These are phyloP conservation scores for Fusarium avenaceum DNA, from an alignment of 2,329 filamentous ascomycete genomes.

Conservation along the genomic window DNA sequence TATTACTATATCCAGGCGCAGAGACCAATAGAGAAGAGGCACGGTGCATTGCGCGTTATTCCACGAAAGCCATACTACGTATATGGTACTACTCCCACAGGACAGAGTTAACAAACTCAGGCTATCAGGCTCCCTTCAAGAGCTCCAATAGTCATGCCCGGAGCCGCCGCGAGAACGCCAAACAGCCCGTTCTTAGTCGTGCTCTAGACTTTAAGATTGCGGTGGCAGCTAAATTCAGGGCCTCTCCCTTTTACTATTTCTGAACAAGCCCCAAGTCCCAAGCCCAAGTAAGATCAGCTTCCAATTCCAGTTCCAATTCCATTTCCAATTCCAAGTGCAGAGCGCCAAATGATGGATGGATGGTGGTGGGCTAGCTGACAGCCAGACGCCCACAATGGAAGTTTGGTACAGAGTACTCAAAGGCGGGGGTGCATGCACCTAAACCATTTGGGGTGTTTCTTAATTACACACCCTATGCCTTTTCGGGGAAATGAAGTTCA, in stretches of 20 bases:
- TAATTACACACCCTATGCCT: slow-evolving; percentile 39
- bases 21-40: slow-evolving; percentile 17
- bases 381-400: slow-evolving; percentile 21
- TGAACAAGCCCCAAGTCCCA: slow-evolving; percentile 11
- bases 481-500: slow-evolving; percentile 24
- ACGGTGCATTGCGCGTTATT: slow-evolving; percentile 23
- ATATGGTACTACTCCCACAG: not conserved
- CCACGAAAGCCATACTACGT: slow-evolving; percentile 18
- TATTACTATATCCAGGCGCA: slow-evolving; percentile 1
- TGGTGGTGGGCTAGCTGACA: slow-evolving; percentile 43
- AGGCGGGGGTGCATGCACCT: slow-evolving; percentile 39
- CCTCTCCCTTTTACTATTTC: slow-evolving; percentile 27
- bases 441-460: slow-evolving; percentile 37
- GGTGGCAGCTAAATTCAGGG: slow-evolving; percentile 46
- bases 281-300: not conserved
- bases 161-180: slow-evolving; percentile 14
- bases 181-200: slow-evolving; percentile 13
- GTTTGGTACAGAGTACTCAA: not conserved
- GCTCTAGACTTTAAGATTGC: slow-evolving; percentile 43
- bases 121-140: not conserved
- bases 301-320: not conserved
- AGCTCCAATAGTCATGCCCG: slow-evolving; percentile 14
- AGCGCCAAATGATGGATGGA: not conserved
- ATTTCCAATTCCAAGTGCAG: not conserved
- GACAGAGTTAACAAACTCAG: slow-evolving; percentile 1